These are phyloP conservation scores for Spergularia azorica DNA, from an alignment of 179 eudicot genomes.

Conservation along the genomic window DNA sequence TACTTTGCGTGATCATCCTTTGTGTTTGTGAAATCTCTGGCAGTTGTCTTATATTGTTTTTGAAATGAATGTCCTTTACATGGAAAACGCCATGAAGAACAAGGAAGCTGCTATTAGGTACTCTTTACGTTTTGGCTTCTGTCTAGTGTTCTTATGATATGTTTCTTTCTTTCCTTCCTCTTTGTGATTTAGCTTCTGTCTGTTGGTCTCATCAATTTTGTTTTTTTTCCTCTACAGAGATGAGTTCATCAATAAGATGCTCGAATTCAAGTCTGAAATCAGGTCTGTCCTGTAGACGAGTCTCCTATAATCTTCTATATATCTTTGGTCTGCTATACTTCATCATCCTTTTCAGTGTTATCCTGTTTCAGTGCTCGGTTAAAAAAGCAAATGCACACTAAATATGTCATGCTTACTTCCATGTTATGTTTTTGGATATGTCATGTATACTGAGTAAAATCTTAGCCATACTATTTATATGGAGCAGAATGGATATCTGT, in stretches of 20 bases:
- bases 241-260: conserved; percentile 64
- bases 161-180: not conserved
- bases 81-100: conserved; percentile 34
- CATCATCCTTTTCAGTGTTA: no score
- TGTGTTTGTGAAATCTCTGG: not conserved
- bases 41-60: conserved; percentile 20
- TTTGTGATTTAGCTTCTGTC: not conserved
- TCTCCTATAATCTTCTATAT: not conserved
- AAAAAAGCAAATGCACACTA: no score
- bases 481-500: not conserved
- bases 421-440: not conserved
- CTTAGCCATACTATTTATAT: conserved; percentile 1
- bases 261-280: conserved; percentile 55
- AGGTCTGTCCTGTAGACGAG: conserved; percentile 40
- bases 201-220: no score
- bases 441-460: not conserved
- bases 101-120: conserved; percentile 51
- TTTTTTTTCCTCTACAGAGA: conserved; percentile 45
- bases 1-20: not conserved
- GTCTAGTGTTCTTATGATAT: conserved; percentile 8
- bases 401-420: not conserved
- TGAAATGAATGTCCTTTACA: conserved; percentile 20
- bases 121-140: not conserved
- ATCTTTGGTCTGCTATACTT: not conserved
- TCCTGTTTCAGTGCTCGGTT: no score